phyloP scores from a whole-genome alignment of 148 eudicot species.

The Pouteria glomerata region DNA sequence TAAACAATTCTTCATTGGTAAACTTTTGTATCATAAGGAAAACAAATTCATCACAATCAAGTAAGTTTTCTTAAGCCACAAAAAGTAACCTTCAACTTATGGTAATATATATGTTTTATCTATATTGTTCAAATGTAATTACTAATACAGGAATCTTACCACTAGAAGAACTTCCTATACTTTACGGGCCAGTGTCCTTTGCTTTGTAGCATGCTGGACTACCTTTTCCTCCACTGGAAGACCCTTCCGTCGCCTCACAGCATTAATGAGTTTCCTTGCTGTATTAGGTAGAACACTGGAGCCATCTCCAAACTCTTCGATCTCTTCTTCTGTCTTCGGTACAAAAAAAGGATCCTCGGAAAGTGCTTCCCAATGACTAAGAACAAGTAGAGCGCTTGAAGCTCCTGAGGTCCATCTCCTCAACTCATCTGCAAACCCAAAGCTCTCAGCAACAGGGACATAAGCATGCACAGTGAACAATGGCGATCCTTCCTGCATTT shows the following conservation, averaged over 20 bases:
- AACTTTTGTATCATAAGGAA: too few species aligned
- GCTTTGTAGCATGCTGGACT: constrained; percentile 92
- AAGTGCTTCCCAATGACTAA: constrained; percentile 89
- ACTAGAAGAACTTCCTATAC: constrained; percentile 59
- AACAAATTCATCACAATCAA: too few species aligned
- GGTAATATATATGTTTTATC: too few species aligned
- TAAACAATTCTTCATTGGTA: too few species aligned
- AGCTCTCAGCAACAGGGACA: constrained; percentile 85
- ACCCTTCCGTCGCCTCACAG: constrained; percentile 86
- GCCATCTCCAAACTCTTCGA: constrained; percentile 96
- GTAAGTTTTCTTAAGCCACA: too few species aligned
- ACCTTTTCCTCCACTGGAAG: constrained; percentile 93
- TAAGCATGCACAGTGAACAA: constrained; percentile 89
- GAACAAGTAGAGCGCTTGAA: constrained; percentile 80
- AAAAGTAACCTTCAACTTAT: too few species aligned
- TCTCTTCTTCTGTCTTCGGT: constrained; percentile 91
- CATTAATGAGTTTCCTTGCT: constrained; percentile 82
- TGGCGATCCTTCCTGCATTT: constrained; percentile 94
- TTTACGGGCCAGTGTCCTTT: constrained; percentile 84
- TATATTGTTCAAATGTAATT: too few species aligned
- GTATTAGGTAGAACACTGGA: constrained; percentile 69
- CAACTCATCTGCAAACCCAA: constrained; percentile 90
- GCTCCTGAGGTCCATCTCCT: constrained; percentile 86
- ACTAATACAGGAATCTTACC: constrained; percentile 70
- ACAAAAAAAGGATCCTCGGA: constrained; percentile 93